Conservation (phyloP, 2,329 filamentous ascomycete species). For the Chaetomiaceae sp. region DNA sequence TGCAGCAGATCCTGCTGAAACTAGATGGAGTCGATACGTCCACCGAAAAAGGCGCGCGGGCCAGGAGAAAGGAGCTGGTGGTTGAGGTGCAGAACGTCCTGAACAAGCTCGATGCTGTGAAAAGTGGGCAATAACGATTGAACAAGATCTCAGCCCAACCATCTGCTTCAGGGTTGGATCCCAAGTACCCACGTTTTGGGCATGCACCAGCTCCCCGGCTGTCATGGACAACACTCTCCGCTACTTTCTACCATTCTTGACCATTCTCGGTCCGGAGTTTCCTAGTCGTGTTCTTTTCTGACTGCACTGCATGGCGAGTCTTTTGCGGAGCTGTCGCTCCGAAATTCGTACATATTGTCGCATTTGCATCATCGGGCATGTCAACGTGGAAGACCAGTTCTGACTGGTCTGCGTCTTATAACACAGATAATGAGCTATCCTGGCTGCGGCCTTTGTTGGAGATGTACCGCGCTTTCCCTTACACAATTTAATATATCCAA, state of each 20-base stretch:
- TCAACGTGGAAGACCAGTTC: no score
- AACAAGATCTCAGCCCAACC: not conserved
- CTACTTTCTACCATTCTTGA: no score
- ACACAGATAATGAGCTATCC: no score
- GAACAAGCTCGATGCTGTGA: constrained; percentile 55
- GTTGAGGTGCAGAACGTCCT: constrained; percentile 64
- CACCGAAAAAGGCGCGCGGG: constrained; percentile 60
- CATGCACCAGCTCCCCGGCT: not conserved
- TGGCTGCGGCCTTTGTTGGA: no score
- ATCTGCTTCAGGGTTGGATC: no score
- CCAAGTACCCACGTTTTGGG: not conserved
- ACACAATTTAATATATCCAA: no score
- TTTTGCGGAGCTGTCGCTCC: not conserved
- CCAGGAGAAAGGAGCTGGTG: constrained; percentile 68
- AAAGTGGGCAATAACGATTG: constrained; percentile 1
- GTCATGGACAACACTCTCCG: no score
- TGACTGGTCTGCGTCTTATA: no score
- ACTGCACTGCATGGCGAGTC: not conserved
- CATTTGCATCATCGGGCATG: no score
- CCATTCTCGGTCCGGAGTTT: no score
- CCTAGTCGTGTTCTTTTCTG: not conserved
- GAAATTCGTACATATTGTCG: not conserved
- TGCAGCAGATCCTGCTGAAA: constrained; percentile 73
- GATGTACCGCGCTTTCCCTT: no score
- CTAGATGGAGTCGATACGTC: constrained; percentile 71